Percentiles rank a stretch among this genome's conserved stretches.
phyloP scores from a whole-genome alignment of 1,284 basidiomycete genomes.

The Marasmius sp. region DNA sequence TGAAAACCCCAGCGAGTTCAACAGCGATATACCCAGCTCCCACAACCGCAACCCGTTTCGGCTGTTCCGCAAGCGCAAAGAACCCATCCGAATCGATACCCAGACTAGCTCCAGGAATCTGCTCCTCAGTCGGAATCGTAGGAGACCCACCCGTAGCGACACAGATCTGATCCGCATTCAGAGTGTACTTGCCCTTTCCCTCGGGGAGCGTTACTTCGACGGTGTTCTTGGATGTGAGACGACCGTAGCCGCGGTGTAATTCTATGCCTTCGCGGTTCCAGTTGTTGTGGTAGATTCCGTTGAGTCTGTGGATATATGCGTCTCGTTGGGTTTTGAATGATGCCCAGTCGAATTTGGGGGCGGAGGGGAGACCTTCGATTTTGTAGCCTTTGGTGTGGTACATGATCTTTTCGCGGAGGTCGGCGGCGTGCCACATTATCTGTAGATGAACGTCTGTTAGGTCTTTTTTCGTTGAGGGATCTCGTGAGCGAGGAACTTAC shows the following conservation, averaged over 20 bases:
- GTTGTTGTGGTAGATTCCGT: slow-evolving; percentile 91
- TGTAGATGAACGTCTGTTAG: slow-evolving; percentile 33
- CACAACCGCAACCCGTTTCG: slow-evolving; percentile 90
- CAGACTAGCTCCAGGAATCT: slow-evolving; percentile 87
- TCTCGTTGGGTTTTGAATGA: slow-evolving; percentile 93
- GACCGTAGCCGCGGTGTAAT: slow-evolving; percentile 80
- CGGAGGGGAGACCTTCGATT: slow-evolving; percentile 55
- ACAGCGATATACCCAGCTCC: slow-evolving; percentile 98
- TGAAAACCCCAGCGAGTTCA: slow-evolving; percentile 89
- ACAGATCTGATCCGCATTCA: slow-evolving; percentile 76
- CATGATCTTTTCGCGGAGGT: slow-evolving; percentile 82
- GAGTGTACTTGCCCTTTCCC: slow-evolving; percentile 60
- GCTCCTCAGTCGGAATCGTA: slow-evolving; percentile 74
- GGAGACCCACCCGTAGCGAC: slow-evolving; percentile 90
- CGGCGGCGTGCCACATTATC: slow-evolving; percentile 99
- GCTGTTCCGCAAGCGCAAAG: slow-evolving; percentile 90
- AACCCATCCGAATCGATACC: slow-evolving; percentile 96
- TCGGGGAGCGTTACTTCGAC: slow-evolving; percentile 71
- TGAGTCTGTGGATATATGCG: slow-evolving; percentile 89
- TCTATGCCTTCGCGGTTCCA: slow-evolving; percentile 89
- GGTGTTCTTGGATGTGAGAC: slow-evolving; percentile 63
- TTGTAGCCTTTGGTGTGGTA: slow-evolving; percentile 82
- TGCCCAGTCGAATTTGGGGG: slow-evolving; percentile 82
- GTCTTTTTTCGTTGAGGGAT: too few species aligned
- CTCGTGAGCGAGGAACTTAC: slow-evolving; percentile 28